Evolutionary conservation across 1,284 basidiomycete genomes (phyloP), one percentile per base, ranked within the genome.

Genomic region (Sanguinoderma infundibulare): DNA sequence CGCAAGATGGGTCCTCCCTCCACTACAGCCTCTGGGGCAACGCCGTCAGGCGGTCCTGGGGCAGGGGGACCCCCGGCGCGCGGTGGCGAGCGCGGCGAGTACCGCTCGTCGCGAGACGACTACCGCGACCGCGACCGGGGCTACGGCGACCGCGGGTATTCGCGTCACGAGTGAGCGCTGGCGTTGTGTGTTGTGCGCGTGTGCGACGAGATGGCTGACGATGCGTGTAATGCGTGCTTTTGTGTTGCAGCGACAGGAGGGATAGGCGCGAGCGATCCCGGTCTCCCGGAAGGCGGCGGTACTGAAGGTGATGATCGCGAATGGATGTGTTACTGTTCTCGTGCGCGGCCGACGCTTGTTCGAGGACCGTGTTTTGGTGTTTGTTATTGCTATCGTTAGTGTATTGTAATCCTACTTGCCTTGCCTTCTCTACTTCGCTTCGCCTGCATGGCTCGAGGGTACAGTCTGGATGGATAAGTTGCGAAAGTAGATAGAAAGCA

Each of bases 141-240:
- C 34, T 89, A 87, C 69, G 54, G 34, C 22, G 89, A 92, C 67
- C 78, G 90, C 72, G 87, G 89, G 74, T 55, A 26, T 39, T 82
- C 86, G 53, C 87, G 90, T 64, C 90, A 91, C 70, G 91, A 93
- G 90, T 92, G 71, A 81, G 90, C 85, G 47, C 36, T 63, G 63
- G 42, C 42, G 51, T 62, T 49, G 34, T 36, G 30, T 42, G 38
- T 54, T 55, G 38, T 51, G 44, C 55, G 32, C 46, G n/a, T 52
- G 51, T 44, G 42, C 49, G 56, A 42, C 30, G 32, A 46, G 53
- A 49, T 53, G 9, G 42, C 60, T 70, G 46, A 68, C 59, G 42
- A 59, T 51, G 60, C 61, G 53, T 62, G 64, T 34, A 20, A 35
- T 51, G 49, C 49, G 34, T 56, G 34, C 34, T 56, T 26, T 53